Percentiles rank a stretch among this genome's conserved stretches.
phyloP scores from a whole-genome alignment of 139 green algal genomes.

The Micractinium sp. region DNA sequence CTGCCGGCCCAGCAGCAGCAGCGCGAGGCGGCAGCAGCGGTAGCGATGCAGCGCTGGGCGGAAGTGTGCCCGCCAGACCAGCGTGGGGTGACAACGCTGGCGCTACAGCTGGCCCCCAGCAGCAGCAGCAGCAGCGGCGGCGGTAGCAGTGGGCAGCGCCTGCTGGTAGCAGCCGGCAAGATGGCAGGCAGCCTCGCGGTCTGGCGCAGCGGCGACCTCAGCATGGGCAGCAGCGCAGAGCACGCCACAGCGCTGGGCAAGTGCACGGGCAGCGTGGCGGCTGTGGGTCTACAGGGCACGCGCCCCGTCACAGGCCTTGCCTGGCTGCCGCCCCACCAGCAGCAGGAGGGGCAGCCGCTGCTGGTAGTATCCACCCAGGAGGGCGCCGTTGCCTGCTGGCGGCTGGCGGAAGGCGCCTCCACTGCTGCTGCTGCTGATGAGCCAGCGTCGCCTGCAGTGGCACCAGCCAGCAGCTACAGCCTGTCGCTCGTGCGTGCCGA shows the following conservation, averaged over 20 bases:
- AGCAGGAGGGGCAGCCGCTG: slow-evolving; percentile 15
- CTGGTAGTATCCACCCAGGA: slow-evolving; percentile 15
- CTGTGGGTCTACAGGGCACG: not conserved
- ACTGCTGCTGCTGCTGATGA: no score
- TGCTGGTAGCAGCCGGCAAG: slow-evolving; percentile 37
- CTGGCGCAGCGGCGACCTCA: not conserved
- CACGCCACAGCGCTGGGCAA: not conserved
- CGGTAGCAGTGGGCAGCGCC: not conserved
- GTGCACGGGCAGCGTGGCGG: no score
- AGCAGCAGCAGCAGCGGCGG: not conserved
- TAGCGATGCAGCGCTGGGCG: slow-evolving; percentile 17
- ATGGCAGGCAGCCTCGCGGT: slow-evolving; percentile 8
- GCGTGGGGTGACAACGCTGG: slow-evolving; percentile 2
- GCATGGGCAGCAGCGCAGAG: not conserved
- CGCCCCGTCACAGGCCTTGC: slow-evolving; percentile 6
- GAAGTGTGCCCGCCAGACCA: slow-evolving; percentile 4
- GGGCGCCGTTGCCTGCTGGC: not conserved
- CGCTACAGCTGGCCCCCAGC: not conserved
- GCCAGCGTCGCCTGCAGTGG: not conserved
- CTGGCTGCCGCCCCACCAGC: slow-evolving; percentile 35
- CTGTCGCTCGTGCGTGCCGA: not conserved
- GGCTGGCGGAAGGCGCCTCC: not conserved
- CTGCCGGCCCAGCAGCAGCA: not conserved
- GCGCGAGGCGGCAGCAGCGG: not conserved
- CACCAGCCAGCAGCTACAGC: not conserved